Evolutionary conservation across 1,284 basidiomycete genomes (phyloP).

Genomic region (Puccinia coronata): DNA sequence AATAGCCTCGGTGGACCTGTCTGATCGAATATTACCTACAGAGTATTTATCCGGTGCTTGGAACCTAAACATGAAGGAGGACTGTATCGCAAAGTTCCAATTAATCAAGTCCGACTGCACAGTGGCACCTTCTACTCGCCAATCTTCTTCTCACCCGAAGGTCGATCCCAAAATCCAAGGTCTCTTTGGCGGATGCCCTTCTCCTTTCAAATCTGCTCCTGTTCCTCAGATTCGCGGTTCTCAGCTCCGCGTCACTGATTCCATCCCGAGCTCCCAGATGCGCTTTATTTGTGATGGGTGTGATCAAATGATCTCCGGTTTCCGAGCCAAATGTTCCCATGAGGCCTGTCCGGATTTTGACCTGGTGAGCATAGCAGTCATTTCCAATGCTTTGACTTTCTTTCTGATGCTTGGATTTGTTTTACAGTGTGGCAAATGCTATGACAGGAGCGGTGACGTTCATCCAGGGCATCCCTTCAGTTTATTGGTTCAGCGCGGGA

Average conservation of each 20-base stretch:
- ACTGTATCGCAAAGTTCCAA: not conserved
- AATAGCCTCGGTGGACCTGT: not conserved
- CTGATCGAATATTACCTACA: constrained; percentile 24
- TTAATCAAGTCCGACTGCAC: not conserved
- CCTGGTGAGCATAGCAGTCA: constrained; percentile 24
- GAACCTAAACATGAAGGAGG: not conserved
- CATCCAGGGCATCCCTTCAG: constrained; percentile 25
- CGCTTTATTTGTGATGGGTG: constrained; percentile 31
- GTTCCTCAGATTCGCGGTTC: not conserved
- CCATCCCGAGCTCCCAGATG: not conserved
- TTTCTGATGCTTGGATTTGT: constrained; percentile 5
- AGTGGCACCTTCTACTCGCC: not conserved
- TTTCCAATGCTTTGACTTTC: not conserved
- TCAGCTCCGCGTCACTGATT: not conserved
- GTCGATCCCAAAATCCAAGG: not conserved
- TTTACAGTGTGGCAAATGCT: constrained; percentile 27
- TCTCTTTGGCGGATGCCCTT: no score
- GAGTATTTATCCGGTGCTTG: constrained; percentile 31
- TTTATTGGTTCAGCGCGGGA: not conserved
- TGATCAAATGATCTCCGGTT: constrained; percentile 9
- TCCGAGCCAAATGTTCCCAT: constrained; percentile 34
- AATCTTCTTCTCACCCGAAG: not conserved
- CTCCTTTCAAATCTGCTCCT: not conserved
- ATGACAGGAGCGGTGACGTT: not conserved
- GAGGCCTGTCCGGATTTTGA: constrained; percentile 34